Evolutionary conservation across 345 rosid genomes (phyloP).

Genomic region (Noccaea bulbosa): DNA sequence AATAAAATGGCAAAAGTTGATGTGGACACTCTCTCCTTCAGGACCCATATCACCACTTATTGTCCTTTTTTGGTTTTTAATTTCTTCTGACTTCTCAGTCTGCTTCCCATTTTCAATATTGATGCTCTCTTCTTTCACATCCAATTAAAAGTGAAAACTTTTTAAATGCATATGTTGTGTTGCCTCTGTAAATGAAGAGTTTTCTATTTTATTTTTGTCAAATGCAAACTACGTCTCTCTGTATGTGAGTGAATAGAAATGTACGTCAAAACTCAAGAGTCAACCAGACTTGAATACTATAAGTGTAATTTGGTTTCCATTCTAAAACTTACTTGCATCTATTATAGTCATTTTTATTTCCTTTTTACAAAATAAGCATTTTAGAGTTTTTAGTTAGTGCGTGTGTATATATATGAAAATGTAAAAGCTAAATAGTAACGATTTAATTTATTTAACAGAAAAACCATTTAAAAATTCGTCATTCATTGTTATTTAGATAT

Average conservation of each 20-base stretch:
- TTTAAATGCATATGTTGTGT: background rate
- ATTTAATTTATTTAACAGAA: background rate
- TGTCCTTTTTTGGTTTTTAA: constrained; percentile 18
- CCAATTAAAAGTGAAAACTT: constrained; percentile 21
- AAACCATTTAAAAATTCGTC: background rate
- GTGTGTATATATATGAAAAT: background rate
- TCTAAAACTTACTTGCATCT: background rate
- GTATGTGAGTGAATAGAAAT: background rate
- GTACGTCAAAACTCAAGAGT: background rate
- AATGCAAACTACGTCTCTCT: background rate
- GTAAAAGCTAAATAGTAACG: background rate
- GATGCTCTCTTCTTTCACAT: constrained; percentile 41
- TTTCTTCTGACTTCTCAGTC: constrained; percentile 40
- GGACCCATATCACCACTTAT: constrained; percentile 42
- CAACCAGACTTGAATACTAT: too few species aligned
- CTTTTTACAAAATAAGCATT: background rate
- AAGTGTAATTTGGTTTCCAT: background rate
- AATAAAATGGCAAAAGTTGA: constrained; percentile 40
- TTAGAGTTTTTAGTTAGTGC: background rate
- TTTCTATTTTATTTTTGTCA: background rate
- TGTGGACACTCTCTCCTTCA: constrained; percentile 36
- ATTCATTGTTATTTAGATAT: background rate
- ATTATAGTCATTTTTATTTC: background rate
- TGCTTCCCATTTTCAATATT: constrained; percentile 40
- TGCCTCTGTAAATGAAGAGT: background rate